Evolutionary conservation across 345 rosid species (phyloP), one percentile per base, ranked within the genome.

Genomic region (Corchorus capsularis): DNA sequence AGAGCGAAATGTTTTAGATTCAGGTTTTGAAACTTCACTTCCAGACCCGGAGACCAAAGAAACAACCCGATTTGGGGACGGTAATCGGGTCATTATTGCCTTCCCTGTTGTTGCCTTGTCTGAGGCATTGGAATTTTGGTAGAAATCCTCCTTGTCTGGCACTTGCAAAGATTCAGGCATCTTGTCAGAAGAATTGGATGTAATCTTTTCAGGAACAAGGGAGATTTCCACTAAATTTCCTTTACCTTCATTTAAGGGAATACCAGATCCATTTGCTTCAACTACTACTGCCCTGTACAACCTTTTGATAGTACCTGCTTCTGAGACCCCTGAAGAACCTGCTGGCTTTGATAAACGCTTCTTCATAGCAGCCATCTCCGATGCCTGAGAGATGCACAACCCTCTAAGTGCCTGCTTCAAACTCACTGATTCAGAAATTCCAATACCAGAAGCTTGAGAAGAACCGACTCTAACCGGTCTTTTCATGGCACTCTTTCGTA

Each of bases 361-460:
- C 84, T 92, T 92, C 91, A 84, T 86, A 39, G 97, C 97, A 76
- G 97, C 97, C 91, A 89, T 86, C 79, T 92, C 94, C 1, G 94
- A 90, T 56, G 97, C 97, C 84, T 92, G 97, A 68, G 94, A 88
- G 67, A 92, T 92, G 78, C 90, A 92, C 70, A 92, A 85, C 43
- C 94, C 93, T 80, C 97, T 85, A 75, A 92, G 78, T 45, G 97
- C 97, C 87, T 92, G 97, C 86, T 92, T 92, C 87, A 92, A 85
- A 81, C 88, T 92, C 82, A 79, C 86, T 27, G 84, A 87, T 76
- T 90, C 91, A 8, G 94, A 86, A 77, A 90, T 87, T 67, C 93
- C 97, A 69, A 90, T 92, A 39, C 89, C 89, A 12, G 88, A 83
- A 4, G 85, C 85, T 20, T 87, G 90, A 69, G 89, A 85, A 49